Evolutionary conservation across 352 stramenopile species (phyloP), one percentile per base, ranked within the genome.

Genomic region (Phytophthora hybrid): DNA sequence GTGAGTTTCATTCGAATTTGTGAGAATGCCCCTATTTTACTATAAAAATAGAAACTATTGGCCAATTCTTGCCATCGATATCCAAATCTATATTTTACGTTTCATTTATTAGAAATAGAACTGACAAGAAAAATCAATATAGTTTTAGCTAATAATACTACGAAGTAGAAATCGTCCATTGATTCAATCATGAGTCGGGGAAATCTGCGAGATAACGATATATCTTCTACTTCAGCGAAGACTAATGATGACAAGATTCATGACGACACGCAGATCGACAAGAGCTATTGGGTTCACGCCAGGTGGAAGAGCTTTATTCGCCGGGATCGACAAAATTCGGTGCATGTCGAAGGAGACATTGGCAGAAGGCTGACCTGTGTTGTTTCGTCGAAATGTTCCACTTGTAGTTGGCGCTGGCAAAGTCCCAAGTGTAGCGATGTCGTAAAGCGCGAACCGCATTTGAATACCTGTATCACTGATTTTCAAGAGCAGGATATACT

Each of bases 401-500:
- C 31, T 63, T 53, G 53, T 11, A 21, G 23, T 52, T 63, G 54
- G 63, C n/a, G 2, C 10, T 63, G 63, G 63, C 19, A 51, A 29
- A 53, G 21, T 52, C 3, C 54, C 29, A 59, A 49, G 41, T 49
- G 18, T 9, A 3, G 41, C 41, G 14, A 26, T 68, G 6, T 68
- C 51, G 53, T 71, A 46, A 14, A 58, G 63, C 39, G 54, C 34
- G 26, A 61, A 64, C 51, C 3, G 21, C 13, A 63, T 70, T 29
- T 59, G 54, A 49, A 9, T 32, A 32, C 41, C 63, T 49, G 1
- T 0, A 52, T 18, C 5, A 63, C 63, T 63, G 41, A 63, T 39
- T 53, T 70, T 70, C 63, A 70, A 53, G 5, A 63, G 54, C 41
- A 69, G 18, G 29, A 70, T 59, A 59, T 70, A 70, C 63, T 70